phyloP scores from a whole-genome alignment of 2,329 filamentous ascomycete genomes.

The Alternaria sp. region DNA sequence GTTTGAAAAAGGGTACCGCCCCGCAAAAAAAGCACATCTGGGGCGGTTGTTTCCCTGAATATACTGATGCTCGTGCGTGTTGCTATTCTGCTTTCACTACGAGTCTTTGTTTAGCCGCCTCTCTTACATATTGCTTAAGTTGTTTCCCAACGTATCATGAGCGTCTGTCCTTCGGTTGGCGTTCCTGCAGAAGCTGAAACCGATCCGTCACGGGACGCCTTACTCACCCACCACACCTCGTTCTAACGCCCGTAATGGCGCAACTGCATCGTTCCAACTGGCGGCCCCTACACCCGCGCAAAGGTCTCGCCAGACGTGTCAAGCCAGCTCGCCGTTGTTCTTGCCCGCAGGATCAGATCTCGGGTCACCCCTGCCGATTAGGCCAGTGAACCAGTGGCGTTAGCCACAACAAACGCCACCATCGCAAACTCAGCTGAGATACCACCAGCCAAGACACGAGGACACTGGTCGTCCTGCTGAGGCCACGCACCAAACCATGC shows the following conservation, averaged over 20 bases:
- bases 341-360: conserved; percentile 22
- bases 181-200: conserved; percentile 22
- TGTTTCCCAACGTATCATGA: conserved; percentile 2
- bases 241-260: conserved; percentile 4
- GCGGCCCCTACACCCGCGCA: not conserved
- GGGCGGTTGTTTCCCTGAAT: conserved; percentile 3
- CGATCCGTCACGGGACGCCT: conserved; percentile 6
- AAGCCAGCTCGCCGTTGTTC: conserved; percentile 26
- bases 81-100: not conserved
- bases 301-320: conserved; percentile 20
- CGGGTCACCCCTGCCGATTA: conserved; percentile 22
- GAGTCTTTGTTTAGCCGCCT: not conserved
- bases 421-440: conserved; percentile 41
- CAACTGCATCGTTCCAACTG: conserved; percentile 6
- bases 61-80: not conserved
- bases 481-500: conserved; percentile 30
- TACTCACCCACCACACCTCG: conserved; percentile 3
- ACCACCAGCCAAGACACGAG: conserved; percentile 27
- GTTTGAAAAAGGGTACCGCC: conserved; percentile 5
- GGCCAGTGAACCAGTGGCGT: conserved; percentile 14
- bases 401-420: conserved; percentile 43
- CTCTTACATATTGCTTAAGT: conserved; percentile 11
- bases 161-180: conserved; percentile 26
- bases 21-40: conserved; percentile 13
- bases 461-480: conserved; percentile 31